phyloP scores from a whole-genome alignment of 148 eudicot genomes.

The Dysphania ambrosioides region DNA sequence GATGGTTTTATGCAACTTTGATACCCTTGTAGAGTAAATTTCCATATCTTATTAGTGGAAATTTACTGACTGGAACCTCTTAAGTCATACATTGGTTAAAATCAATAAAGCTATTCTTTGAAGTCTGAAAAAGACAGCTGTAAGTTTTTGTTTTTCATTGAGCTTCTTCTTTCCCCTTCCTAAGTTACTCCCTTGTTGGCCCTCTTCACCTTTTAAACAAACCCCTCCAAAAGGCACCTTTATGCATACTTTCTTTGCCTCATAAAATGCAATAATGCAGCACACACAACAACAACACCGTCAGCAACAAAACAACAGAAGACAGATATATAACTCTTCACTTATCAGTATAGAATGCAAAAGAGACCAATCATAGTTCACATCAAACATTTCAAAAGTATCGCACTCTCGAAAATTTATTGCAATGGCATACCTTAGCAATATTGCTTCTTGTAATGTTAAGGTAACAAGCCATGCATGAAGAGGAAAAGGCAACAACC shows the following conservation, averaged over 20 bases:
- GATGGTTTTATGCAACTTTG: neutral
- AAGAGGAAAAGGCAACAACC: conserved; percentile 70
- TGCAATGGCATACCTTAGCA: conserved; percentile 48
- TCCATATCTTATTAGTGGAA: neutral
- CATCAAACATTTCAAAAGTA: neutral
- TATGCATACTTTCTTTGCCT: neutral
- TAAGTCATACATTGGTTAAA: no score
- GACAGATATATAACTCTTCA: neutral
- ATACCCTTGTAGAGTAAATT: neutral
- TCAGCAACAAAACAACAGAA: no score
- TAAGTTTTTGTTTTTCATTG: neutral
- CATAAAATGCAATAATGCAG: neutral
- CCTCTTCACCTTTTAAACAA: neutral
- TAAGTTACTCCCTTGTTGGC: neutral
- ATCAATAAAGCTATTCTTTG: neutral
- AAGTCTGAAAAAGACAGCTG: neutral
- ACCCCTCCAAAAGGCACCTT: neutral
- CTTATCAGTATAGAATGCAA: neutral
- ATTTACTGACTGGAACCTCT: neutral
- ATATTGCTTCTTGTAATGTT: conserved; percentile 61
- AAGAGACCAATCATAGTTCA: neutral
- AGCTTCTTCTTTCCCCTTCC: neutral
- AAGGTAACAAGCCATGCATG: conserved; percentile 49
- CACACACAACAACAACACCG: no score
- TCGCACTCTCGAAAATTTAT: conserved; percentile 2